Evolutionary conservation across 495 filamentous ascomycete genomes (phyloP).

Genomic region (Aspergillus sparsus): DNA sequence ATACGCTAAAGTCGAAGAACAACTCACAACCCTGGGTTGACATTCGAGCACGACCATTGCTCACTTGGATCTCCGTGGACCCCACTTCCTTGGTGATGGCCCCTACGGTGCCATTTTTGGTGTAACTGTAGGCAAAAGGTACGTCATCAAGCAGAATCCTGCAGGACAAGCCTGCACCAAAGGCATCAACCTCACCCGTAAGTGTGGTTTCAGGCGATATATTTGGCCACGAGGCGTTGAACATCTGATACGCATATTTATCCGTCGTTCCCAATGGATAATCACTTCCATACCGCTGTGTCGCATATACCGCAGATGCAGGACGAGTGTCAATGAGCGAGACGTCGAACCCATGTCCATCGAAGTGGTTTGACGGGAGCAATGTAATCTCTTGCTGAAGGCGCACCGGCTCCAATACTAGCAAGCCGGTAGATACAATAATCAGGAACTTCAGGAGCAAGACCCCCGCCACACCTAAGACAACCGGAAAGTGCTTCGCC

Average conservation of each 20-base stretch:
- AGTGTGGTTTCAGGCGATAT: background rate
- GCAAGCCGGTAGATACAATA: constrained; percentile 23
- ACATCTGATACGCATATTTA: constrained; percentile 15
- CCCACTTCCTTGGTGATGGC: no score
- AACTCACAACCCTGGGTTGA: no score
- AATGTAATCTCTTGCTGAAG: background rate
- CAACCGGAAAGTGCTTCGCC: constrained; percentile 9
- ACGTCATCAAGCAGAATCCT: no score
- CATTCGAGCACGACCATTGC: no score
- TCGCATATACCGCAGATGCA: background rate
- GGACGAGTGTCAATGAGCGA: background rate
- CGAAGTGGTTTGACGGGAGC: background rate
- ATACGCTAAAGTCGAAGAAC: no score
- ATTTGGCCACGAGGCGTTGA: background rate
- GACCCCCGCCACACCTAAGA: constrained; percentile 14
- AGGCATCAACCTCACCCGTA: background rate
- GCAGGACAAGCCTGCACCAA: background rate
- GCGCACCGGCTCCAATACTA: constrained; percentile 13
- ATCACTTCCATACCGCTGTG: constrained; percentile 1
- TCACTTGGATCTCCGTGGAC: no score
- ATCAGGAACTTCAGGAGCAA: constrained; percentile 15
- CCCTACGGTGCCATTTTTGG: no score
- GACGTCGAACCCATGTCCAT: background rate
- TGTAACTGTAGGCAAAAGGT: no score
- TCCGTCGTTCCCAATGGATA: constrained; percentile 16